Conservation (phyloP, 495 filamentous ascomycete species). For the Penicillium bialowiezense region DNA sequence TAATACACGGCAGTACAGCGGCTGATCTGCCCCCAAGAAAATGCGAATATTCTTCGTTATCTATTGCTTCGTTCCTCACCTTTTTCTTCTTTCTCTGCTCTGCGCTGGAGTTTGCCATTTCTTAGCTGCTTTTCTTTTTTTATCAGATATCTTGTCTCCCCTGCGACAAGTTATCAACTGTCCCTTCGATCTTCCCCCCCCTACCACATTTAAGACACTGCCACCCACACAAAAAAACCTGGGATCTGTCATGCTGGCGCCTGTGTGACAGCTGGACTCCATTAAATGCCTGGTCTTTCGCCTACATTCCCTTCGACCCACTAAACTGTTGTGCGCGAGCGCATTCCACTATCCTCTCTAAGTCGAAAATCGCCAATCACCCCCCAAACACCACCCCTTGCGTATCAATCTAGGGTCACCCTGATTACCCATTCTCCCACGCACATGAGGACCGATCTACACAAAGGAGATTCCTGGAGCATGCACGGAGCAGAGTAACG, state of each 20-base stretch:
- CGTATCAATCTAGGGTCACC: slow-evolving; percentile 34
- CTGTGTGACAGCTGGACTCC: slow-evolving; percentile 45
- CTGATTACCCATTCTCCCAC: slow-evolving; percentile 29
- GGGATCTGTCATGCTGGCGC: slow-evolving; percentile 41
- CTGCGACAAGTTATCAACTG: slow-evolving; percentile 10
- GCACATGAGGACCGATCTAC: slow-evolving; percentile 46
- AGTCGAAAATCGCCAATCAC: slow-evolving; percentile 14
- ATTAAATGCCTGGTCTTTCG: slow-evolving; percentile 42
- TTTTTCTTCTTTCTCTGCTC: slow-evolving; percentile 6
- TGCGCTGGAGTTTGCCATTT: slow-evolving; percentile 4
- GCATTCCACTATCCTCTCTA: slow-evolving; percentile 36
- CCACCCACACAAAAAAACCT: no score
- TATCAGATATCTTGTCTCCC: slow-evolving; percentile 17
- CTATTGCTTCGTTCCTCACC: slow-evolving; percentile 18
- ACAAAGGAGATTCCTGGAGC: slow-evolving; percentile 46
- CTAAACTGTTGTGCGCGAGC: slow-evolving; percentile 39
- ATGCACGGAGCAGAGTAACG: slow-evolving; percentile 49
- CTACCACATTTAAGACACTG: no score
- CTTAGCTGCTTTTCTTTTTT: slow-evolving; percentile 12
- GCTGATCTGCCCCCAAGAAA: slow-evolving; percentile 17
- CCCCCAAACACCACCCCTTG: slow-evolving; percentile 34
- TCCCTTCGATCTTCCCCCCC: no score
- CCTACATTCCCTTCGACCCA: slow-evolving; percentile 42
- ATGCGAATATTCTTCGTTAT: slow-evolving; percentile 24
- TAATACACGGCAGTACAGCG: slow-evolving; percentile 17